Evolutionary conservation across 2,329 filamentous ascomycete species (phyloP).

Genomic region (Bipolaris bicolor): DNA sequence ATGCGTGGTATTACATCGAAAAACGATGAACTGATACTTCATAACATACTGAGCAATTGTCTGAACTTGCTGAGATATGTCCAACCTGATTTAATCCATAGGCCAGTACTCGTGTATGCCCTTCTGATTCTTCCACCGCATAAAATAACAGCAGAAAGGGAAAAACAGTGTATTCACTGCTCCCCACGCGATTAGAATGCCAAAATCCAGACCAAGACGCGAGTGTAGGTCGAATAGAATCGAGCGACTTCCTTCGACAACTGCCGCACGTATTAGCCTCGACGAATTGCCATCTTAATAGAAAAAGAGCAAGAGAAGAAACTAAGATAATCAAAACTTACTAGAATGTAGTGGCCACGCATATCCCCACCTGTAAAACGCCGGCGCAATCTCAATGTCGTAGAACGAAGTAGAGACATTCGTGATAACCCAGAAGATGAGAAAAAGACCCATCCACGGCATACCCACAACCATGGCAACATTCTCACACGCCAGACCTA

Average conservation of each 20-base stretch:
- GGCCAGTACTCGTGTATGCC: slow-evolving; percentile 27
- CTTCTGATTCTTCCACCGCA: slow-evolving; percentile 31
- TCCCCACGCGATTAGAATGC: slow-evolving; percentile 64
- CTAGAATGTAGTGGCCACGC: slow-evolving; percentile 67
- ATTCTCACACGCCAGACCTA: slow-evolving; percentile 70
- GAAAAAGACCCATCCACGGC: slow-evolving; percentile 67
- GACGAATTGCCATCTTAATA: background rate
- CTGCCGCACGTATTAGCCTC: slow-evolving; percentile 27
- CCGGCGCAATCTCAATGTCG: slow-evolving; percentile 62
- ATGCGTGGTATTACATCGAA: background rate
- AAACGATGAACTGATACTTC: background rate
- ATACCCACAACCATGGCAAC: slow-evolving; percentile 66
- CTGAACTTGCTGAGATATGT: background rate
- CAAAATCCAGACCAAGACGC: slow-evolving; percentile 65
- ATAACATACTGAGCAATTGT: background rate
- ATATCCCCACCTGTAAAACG: slow-evolving; percentile 68
- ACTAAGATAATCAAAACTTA: slow-evolving; percentile 35
- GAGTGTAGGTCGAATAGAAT: slow-evolving; percentile 67
- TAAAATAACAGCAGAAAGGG: slow-evolving; percentile 55
- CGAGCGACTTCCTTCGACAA: slow-evolving; percentile 65
- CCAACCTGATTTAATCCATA: slow-evolving; percentile 11
- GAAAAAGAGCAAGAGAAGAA: background rate
- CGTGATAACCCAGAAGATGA: slow-evolving; percentile 72
- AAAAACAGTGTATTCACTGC: slow-evolving; percentile 61
- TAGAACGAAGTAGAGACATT: slow-evolving; percentile 69